Evolutionary conservation across 257 asterid species (phyloP).

Genomic region (Penstemon eatonii): DNA sequence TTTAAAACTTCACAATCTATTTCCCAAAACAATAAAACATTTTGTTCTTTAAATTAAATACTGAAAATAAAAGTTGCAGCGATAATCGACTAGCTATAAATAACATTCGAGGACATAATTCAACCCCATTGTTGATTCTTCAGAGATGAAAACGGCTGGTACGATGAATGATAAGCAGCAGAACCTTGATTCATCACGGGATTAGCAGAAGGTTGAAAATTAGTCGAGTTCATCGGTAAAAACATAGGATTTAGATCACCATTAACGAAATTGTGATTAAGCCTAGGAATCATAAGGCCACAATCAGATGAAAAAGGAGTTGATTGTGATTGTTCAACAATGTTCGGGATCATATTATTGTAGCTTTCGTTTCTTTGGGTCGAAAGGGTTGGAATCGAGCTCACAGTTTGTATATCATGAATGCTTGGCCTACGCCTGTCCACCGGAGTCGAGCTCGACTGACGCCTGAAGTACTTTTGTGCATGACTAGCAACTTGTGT

Average conservation of each 20-base stretch:
- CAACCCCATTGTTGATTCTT: constrained; percentile 22
- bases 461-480: constrained; percentile 46
- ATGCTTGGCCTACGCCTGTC: constrained; percentile 55
- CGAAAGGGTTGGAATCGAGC: neutral
- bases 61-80: no score
- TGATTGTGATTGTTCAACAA: no score
- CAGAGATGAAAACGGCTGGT: constrained; percentile 1
- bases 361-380: neutral
- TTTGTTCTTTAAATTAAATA: no score
- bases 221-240: neutral
- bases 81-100: no score
- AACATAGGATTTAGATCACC: constrained; percentile 8
- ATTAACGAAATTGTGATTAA: neutral
- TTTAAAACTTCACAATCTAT: no score
- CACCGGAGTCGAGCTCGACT: constrained; percentile 29
- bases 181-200: constrained; percentile 1
- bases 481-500: constrained; percentile 60
- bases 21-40: no score
- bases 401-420: constrained; percentile 40
- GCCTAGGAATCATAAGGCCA: neutral
- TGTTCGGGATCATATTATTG: neutral
- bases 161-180: neutral
- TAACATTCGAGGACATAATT: no score
- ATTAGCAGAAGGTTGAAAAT: neutral
- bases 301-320: neutral